Base-by-base conservation (phyloP, 805 yeast species). In the Ascoidea tarda region DNA sequence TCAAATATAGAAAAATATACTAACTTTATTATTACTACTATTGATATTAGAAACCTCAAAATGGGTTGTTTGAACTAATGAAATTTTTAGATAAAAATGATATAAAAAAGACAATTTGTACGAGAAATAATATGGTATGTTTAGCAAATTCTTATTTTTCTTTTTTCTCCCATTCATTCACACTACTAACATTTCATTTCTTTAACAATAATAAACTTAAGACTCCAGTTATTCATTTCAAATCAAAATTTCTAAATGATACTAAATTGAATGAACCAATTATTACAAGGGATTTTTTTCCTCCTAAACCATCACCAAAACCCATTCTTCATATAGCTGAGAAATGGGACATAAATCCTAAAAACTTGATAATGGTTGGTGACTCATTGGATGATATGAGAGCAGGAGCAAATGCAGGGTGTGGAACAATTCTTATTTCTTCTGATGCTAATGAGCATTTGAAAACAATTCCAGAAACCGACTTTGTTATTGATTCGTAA, bases 381-480 rank as follows among this genome's bases (percentile, higher is more conserved):
- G 89, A 83, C 61, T 82, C 88, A 0, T 63, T 70, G 46, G 89
- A 83, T 63, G 90, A 83, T 59, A 78, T 83, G 80, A 65, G 59
- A 47, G 77, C 85, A 33, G 89, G 87, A 3, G 62, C 70, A 33
- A 58, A 67, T n/a, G 88, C 89, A 1, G 88, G 88, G 0, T 75
- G 77, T 47, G 67, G 73, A 2, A 75, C 87, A 0, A 68, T 82
- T 3, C 65, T 83, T 51, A 64, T 83, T 47, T 72, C 69, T 48
- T 78, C 79, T 55, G 71, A 71, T 32, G 76, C 72, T 42, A 83
- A 83, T 57, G 66, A 59, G 2, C 69, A 72, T 49, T 16, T 50
- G 16, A 21, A 46, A 14, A 8, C 33, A 5, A 14, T 33, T 5
- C 45, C 45, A 6, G 45, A 46, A 28, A 48, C 46, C 6, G 32